These are phyloP conservation scores for Oryza glumipatula DNA, from an alignment of 176 grass and related monocot species.

Conservation along the genomic window DNA sequence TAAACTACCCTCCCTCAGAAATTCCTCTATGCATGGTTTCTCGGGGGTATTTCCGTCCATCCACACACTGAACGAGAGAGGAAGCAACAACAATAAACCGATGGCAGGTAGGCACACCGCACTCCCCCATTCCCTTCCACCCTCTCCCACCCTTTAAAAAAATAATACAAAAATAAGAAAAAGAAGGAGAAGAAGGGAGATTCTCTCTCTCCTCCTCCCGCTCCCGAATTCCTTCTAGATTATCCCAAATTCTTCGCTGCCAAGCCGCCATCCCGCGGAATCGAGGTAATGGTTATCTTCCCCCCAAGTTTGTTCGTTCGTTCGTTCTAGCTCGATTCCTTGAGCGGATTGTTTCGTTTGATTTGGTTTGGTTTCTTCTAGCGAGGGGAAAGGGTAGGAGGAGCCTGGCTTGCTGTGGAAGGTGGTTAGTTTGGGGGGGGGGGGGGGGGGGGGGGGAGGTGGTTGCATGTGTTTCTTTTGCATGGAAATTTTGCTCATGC, in stretches of 20 bases:
- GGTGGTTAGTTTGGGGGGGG: background rate
- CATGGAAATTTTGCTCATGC: background rate
- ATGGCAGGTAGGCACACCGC: background rate
- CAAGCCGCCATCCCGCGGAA: background rate
- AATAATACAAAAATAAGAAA: background rate
- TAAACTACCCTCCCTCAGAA: background rate
- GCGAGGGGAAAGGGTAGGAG: background rate
- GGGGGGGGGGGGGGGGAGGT: no score
- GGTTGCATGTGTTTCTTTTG: background rate
- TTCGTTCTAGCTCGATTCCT: background rate
- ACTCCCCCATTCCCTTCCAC: background rate
- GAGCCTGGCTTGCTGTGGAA: background rate
- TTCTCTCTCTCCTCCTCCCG: background rate
- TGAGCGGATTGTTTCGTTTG: background rate
- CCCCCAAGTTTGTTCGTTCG: background rate
- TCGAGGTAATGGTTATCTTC: background rate
- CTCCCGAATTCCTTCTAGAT: background rate
- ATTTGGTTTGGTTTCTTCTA: conserved; percentile 25
- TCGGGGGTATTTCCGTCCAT: background rate
- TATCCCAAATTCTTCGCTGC: conserved; percentile 1
- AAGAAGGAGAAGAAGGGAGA: background rate
- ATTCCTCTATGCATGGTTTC: background rate
- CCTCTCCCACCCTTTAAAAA: background rate
- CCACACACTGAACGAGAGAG: background rate
- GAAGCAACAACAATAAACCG: background rate